A percentile compares a stretch with the other conserved stretches of the same genome.
Evolutionary conservation across 345 rosid species (phyloP).

Genomic region (Pelargonium nanum): DNA sequence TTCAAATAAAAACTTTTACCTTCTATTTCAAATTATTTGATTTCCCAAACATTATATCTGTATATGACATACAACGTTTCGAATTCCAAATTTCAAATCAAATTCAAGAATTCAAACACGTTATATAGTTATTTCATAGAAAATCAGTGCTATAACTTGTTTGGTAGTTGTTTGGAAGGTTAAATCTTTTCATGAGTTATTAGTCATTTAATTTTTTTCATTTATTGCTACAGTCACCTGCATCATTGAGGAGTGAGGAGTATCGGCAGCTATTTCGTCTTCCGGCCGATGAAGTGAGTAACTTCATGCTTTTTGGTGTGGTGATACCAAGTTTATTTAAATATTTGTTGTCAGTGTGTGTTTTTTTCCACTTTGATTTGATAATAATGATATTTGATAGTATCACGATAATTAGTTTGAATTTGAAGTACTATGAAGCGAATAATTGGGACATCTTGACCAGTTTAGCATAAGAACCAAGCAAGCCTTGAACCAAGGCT

Average conservation of each 20-base stretch:
- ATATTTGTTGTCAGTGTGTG: neutral
- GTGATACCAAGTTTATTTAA: neutral
- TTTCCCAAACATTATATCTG: no score
- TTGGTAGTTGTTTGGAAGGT: neutral
- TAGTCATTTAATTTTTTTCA: neutral
- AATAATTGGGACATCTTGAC: neutral
- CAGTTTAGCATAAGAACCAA: neutral
- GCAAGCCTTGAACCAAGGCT: neutral
- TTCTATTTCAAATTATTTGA: no score
- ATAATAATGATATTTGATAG: neutral
- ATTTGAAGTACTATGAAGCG: neutral
- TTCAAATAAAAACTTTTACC: no score
- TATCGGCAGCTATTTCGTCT: conserved; percentile 76
- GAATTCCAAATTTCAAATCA: no score
- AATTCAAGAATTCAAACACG: no score
- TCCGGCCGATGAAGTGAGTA: conserved; percentile 70
- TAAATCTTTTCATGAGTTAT: neutral
- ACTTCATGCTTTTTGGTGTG: neutral
- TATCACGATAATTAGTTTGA: neutral
- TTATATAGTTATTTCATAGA: no score
- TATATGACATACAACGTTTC: no score
- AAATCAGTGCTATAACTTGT: no score
- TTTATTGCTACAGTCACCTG: conserved; percentile 30
- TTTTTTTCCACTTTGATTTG: neutral
- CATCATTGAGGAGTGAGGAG: conserved; percentile 61